phyloP scores from a whole-genome alignment of 2,329 filamentous ascomycete species.

The Hymenoscyphus linearis region DNA sequence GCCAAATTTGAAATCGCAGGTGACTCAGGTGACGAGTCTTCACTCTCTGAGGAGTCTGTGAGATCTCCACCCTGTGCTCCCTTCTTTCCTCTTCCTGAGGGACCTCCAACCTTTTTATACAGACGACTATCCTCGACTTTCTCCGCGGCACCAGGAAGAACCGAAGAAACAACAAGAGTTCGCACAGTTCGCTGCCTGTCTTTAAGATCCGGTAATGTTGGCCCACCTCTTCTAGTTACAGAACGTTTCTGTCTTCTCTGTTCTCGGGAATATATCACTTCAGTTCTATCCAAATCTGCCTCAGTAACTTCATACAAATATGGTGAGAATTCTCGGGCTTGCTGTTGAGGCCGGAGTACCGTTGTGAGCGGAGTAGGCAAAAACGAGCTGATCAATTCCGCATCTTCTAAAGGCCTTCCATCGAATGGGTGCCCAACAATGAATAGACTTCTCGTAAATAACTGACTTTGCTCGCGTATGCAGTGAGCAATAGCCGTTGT shows the following conservation, averaged over 20 bases:
- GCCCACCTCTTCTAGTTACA: conserved; percentile 87
- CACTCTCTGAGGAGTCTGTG: conserved; percentile 87
- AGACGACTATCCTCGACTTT: conserved; percentile 79
- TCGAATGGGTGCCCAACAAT: conserved; percentile 93
- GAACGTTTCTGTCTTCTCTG: conserved; percentile 93
- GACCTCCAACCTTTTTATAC: conserved; percentile 65
- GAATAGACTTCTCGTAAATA: conserved; percentile 91
- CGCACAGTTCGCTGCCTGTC: conserved; percentile 90
- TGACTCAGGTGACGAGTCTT: conserved; percentile 83
- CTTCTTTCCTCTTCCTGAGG: conserved; percentile 51
- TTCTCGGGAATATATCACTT: conserved; percentile 88
- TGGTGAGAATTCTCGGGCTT: conserved; percentile 89
- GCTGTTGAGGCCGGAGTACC: conserved; percentile 84
- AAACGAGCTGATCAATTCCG: conserved; percentile 81
- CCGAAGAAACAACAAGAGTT: conserved; percentile 85
- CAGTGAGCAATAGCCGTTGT: conserved; percentile 96
- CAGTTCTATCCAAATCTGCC: conserved; percentile 80
- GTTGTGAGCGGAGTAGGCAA: conserved; percentile 75
- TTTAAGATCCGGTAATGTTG: conserved; percentile 90
- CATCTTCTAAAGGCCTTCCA: conserved; percentile 85
- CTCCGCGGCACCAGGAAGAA: conserved; percentile 79
- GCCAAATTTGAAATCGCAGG: conserved; percentile 68
- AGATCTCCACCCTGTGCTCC: conserved; percentile 52
- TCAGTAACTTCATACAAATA: conserved; percentile 94
- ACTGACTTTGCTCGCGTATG: conserved; percentile 90